Evolutionary conservation across 306 rosid species (phyloP).

Genomic region (Trichosanthes truncata): DNA sequence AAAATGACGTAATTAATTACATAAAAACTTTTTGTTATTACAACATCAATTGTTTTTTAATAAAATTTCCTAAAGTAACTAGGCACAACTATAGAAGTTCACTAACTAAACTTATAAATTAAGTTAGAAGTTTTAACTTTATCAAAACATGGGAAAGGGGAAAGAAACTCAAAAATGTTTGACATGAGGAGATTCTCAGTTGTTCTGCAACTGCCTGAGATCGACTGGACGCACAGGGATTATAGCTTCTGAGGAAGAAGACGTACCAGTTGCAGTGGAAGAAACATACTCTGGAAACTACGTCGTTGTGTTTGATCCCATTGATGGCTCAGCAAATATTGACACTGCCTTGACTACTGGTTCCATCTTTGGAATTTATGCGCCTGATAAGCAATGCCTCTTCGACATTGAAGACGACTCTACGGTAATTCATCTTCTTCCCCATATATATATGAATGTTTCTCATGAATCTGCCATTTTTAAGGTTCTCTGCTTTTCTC

Average conservation of each 20-base stretch:
- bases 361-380: constrained; percentile 34
- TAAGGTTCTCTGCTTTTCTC: neutral
- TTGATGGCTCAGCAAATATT: constrained; percentile 36
- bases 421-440: constrained; percentile 15
- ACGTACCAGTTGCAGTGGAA: constrained; percentile 36
- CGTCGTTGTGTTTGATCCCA: constrained; percentile 33
- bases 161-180: neutral
- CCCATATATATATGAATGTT: neutral
- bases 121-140: no score
- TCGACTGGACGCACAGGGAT: constrained; percentile 31
- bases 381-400: constrained; percentile 29
- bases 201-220: constrained; percentile 33
- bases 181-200: constrained; percentile 9
- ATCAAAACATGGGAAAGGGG: no score
- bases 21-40: no score
- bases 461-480: neutral
- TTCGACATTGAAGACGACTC: constrained; percentile 19
- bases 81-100: no score
- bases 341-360: constrained; percentile 34
- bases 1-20: no score
- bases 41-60: no score
- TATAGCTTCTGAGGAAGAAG: constrained; percentile 39
- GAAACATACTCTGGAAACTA: constrained; percentile 37
- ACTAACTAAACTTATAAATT: no score
- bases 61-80: no score